These are phyloP conservation scores for Nakazawaea holstii DNA, from an alignment of 805 yeast genomes.

Conservation along the genomic window DNA sequence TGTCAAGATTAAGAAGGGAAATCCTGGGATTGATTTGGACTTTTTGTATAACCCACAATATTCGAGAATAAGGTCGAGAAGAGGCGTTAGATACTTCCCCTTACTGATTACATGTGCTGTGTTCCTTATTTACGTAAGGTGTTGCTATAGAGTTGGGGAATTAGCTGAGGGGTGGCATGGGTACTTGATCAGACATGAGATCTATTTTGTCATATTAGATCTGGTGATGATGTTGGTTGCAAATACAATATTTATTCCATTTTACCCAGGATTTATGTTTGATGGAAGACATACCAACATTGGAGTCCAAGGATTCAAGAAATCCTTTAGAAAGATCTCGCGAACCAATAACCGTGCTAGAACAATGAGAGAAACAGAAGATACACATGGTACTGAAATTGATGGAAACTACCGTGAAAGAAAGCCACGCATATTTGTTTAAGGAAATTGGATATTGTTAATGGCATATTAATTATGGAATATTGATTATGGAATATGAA, in stretches of 20 bases:
- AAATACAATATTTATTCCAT: slow-evolving; percentile 37
- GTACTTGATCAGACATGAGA: slow-evolving; percentile 53
- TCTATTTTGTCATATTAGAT: slow-evolving; percentile 53
- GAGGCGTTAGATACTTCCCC: slow-evolving; percentile 37
- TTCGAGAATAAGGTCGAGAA: slow-evolving; percentile 27
- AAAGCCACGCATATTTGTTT: too few relatives aligned
- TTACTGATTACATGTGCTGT: slow-evolving; percentile 42
- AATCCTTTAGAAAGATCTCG: background rate
- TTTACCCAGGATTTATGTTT: slow-evolving; percentile 61
- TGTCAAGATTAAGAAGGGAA: slow-evolving; percentile 1
- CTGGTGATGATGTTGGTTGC: slow-evolving; percentile 56
- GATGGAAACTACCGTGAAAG: too few relatives aligned
- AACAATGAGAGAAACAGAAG: background rate
- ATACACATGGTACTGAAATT: background rate
- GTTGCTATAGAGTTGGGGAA: slow-evolving; percentile 70
- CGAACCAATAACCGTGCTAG: background rate
- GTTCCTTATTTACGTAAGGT: slow-evolving; percentile 54
- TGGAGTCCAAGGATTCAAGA: slow-evolving; percentile 1
- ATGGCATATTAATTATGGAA: too few relatives aligned
- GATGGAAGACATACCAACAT: slow-evolving; percentile 20
- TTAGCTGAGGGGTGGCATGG: slow-evolving; percentile 71
- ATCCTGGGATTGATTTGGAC: slow-evolving; percentile 8
- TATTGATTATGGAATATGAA: too few relatives aligned
- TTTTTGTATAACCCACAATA: slow-evolving; percentile 29
- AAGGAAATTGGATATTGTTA: too few relatives aligned